These are phyloP conservation scores for Oryza coarctata DNA, from an alignment of 176 grass and related monocot species.

Conservation along the genomic window DNA sequence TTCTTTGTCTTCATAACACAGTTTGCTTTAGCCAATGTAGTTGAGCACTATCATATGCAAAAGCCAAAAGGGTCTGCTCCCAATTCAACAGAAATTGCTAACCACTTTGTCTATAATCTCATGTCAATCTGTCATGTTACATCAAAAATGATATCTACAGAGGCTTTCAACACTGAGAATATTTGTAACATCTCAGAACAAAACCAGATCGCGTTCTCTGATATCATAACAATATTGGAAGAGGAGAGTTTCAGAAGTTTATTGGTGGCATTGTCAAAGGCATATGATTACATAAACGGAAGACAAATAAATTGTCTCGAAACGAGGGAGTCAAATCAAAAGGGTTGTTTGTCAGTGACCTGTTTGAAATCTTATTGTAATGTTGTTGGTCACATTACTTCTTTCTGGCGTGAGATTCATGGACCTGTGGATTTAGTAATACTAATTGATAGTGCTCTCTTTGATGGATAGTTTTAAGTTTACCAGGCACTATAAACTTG, in stretches of 20 bases:
- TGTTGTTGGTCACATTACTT: slow-evolving; percentile 43
- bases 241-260: slow-evolving; percentile 69
- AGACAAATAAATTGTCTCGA: slow-evolving; percentile 5
- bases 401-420: slow-evolving; percentile 33
- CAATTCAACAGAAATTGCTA: slow-evolving; percentile 29
- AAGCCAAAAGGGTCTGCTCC: slow-evolving; percentile 29
- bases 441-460: slow-evolving; percentile 49
- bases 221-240: slow-evolving; percentile 65
- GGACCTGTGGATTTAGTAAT: slow-evolving; percentile 63
- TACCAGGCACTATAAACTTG: neutral
- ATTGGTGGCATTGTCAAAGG: slow-evolving; percentile 37
- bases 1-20: slow-evolving; percentile 85
- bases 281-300: slow-evolving; percentile 47
- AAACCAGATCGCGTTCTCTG: slow-evolving; percentile 73
- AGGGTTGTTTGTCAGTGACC: slow-evolving; percentile 46
- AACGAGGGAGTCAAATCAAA: slow-evolving; percentile 5
- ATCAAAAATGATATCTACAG: slow-evolving; percentile 60
- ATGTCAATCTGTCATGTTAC: slow-evolving; percentile 60
- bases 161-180: slow-evolving; percentile 63
- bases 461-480: slow-evolving; percentile 1
- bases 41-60: slow-evolving; percentile 62
- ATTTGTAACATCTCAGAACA: slow-evolving; percentile 57
- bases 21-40: slow-evolving; percentile 61
- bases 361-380: slow-evolving; percentile 46
- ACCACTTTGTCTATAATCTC: slow-evolving; percentile 62